Evolutionary conservation across 2,329 filamentous ascomycete genomes (phyloP).

Genomic region (Cercospora zeina): DNA sequence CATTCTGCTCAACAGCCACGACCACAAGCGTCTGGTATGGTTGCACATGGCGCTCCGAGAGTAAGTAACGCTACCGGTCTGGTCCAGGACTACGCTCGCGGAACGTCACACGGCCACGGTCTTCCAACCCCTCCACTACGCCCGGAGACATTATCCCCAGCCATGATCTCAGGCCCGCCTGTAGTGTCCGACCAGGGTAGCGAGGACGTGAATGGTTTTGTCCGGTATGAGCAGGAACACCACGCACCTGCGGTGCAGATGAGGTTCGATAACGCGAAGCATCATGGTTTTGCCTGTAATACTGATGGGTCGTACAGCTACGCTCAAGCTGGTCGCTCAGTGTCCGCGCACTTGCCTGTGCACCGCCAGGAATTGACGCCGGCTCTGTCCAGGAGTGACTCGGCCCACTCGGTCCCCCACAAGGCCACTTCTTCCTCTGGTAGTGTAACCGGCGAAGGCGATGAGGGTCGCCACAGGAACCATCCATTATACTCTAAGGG

Average conservation of each 20-base stretch:
- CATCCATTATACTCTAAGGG: constrained; percentile 70
- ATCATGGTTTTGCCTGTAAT: background rate
- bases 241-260: constrained; percentile 9
- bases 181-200: constrained; percentile 1
- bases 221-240: constrained; percentile 36
- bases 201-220: constrained; percentile 35
- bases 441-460: constrained; percentile 29
- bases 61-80: constrained; percentile 25
- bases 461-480: constrained; percentile 44
- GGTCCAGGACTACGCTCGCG: constrained; percentile 10
- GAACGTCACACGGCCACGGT: constrained; percentile 16
- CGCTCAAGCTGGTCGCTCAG: constrained; percentile 12
- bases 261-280: constrained; percentile 32
- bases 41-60: constrained; percentile 19
- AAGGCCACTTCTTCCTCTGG: constrained; percentile 22
- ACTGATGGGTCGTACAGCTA: constrained; percentile 32
- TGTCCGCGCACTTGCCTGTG: constrained; percentile 7
- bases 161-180: constrained; percentile 1
- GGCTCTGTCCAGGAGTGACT: constrained; percentile 13
- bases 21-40: constrained; percentile 17
- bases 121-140: constrained; percentile 22
- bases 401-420: constrained; percentile 11
- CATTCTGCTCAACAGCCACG: constrained; percentile 13
- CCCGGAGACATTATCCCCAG: constrained; percentile 22
- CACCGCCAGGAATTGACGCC: constrained; percentile 16